A percentile compares a stretch with the other conserved stretches of the same genome.
These are phyloP conservation scores for Thielaviopsis musarum DNA, from an alignment of 2,329 filamentous ascomycete genomes.

Conservation along the genomic window DNA sequence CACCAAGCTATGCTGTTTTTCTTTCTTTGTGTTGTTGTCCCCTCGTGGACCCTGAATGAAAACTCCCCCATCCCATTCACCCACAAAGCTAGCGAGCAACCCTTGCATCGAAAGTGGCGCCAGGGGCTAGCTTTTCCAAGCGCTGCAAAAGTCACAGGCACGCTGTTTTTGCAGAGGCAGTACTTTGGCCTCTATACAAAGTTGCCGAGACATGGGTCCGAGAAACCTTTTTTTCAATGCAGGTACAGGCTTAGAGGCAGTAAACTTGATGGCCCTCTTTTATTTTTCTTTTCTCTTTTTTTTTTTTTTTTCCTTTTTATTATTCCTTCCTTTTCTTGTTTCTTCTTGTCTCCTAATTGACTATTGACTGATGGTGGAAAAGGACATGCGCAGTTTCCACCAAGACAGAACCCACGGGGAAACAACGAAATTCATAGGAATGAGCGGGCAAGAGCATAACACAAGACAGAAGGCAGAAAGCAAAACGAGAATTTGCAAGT, in stretches of 20 bases:
- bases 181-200: not conserved
- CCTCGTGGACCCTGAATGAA: too few species aligned
- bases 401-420: too few species aligned
- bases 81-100: not conserved
- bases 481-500: too few species aligned
- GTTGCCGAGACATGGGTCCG: not conserved
- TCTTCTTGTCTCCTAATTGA: not conserved
- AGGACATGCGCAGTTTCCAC: too few species aligned
- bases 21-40: not conserved
- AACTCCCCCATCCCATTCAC: not conserved
- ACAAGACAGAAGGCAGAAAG: too few species aligned
- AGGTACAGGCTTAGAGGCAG: not conserved
- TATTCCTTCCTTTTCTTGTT: not conserved
- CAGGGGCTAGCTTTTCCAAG: not conserved
- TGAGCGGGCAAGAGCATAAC: too few species aligned
- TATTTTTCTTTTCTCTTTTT: not conserved
- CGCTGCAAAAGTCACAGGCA: not conserved
- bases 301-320: not conserved
- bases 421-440: too few species aligned
- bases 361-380: too few species aligned
- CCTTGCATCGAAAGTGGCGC: not conserved
- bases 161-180: not conserved
- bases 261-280: not conserved
- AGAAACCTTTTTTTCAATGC: not conserved
- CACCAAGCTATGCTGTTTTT: not conserved